Evolutionary conservation across 768 basidiomycete species (phyloP).

Genomic region (Scleroderma citrinum): DNA sequence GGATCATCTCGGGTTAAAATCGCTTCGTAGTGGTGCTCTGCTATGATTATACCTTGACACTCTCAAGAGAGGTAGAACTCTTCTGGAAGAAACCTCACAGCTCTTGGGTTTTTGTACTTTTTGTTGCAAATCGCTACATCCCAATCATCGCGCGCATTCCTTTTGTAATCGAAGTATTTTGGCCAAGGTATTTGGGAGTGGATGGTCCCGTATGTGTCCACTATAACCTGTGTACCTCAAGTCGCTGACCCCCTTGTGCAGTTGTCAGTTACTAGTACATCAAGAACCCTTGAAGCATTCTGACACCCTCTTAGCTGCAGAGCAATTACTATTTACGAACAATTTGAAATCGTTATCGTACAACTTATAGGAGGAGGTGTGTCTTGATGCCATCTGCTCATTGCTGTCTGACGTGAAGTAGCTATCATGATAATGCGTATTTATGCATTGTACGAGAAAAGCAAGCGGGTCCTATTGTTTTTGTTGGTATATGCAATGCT

Average conservation of each 20-base stretch:
- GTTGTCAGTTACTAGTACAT: conserved; percentile 7
- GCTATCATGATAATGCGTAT: conserved; percentile 17
- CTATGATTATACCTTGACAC: conserved; percentile 43
- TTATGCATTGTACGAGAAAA: conserved; percentile 14
- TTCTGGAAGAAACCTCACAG: conserved; percentile 35
- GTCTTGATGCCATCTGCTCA: not conserved
- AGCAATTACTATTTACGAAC: not conserved
- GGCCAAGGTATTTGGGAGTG: not conserved
- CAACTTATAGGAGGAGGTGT: conserved; percentile 10
- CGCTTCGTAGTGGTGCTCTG: conserved; percentile 23
- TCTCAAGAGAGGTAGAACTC: conserved; percentile 35
- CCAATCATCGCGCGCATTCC: conserved; percentile 34
- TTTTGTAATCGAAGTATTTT: conserved; percentile 31
- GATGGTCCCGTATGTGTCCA: conserved; percentile 2
- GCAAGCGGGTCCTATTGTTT: conserved; percentile 1
- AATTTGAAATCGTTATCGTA: conserved; percentile 1
- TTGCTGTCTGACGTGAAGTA: not conserved
- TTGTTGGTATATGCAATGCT: not conserved
- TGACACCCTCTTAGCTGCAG: conserved; percentile 1
- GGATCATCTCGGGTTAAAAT: not conserved
- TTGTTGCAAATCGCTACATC: conserved; percentile 39
- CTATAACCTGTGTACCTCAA: too few species aligned
- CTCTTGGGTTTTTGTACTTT: conserved; percentile 31
- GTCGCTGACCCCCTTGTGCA: not conserved
- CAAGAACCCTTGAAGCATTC: not conserved